Percentiles rank a stretch among this genome's conserved stretches.
phyloP scores from a whole-genome alignment of 495 filamentous ascomycete species.

The Aspergillus ellipticus region DNA sequence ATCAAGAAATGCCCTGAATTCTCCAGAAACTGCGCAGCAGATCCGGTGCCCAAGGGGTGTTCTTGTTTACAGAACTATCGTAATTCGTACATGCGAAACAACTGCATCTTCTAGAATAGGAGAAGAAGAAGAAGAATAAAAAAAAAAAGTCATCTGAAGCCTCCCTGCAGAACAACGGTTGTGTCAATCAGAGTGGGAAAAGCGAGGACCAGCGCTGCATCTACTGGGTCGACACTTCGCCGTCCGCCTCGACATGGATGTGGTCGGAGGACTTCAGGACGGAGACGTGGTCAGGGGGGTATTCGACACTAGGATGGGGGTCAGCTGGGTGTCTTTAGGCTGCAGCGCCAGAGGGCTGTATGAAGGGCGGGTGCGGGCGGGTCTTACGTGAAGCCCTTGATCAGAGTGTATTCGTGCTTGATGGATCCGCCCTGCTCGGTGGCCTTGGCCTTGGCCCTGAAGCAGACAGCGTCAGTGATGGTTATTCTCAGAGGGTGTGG shows the following conservation, averaged over 20 bases:
- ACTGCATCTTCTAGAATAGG: background rate
- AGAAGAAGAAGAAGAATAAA: background rate
- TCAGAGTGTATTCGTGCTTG: conserved; percentile 74
- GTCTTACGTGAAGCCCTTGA: conserved; percentile 87
- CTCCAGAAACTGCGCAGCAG: background rate
- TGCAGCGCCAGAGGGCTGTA: no score
- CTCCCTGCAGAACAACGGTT: background rate
- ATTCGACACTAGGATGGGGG: conserved; percentile 58
- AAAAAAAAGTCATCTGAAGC: background rate
- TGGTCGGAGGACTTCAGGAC: conserved; percentile 63
- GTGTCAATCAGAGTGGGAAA: background rate
- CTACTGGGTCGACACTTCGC: conserved; percentile 58
- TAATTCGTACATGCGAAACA: conserved; percentile 18
- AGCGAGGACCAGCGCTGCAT: background rate
- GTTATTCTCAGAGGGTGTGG: background rate
- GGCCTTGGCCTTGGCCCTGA: conserved; percentile 69
- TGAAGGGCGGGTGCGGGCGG: conserved; percentile 1
- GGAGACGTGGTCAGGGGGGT: conserved; percentile 60
- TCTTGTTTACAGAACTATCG: conserved; percentile 1
- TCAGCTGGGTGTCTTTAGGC: background rate
- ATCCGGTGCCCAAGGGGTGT: background rate
- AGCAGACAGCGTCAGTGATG: conserved; percentile 5
- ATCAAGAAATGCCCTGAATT: background rate
- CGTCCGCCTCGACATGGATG: conserved; percentile 74
- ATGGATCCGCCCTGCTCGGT: conserved; percentile 73